Percentiles rank a stretch among this genome's conserved stretches.
Evolutionary conservation across 2,329 filamentous ascomycete species (phyloP).

Genomic region (Fusarium robinianum): DNA sequence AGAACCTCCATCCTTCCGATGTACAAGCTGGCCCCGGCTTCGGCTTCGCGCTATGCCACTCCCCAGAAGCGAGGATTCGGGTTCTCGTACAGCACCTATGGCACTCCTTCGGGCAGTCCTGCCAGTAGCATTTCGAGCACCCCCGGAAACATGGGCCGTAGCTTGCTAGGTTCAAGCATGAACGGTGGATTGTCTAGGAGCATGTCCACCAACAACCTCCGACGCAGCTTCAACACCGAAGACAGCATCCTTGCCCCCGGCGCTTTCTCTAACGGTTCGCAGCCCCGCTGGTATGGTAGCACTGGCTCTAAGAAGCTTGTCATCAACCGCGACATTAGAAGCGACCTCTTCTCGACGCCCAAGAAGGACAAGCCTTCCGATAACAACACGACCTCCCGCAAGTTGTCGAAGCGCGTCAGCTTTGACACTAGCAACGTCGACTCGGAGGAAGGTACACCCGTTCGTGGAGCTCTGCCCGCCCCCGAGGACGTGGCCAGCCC

Average conservation of each 20-base stretch:
- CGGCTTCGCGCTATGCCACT: conserved; percentile 77
- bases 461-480: conserved; percentile 43
- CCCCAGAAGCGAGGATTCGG: conserved; percentile 88
- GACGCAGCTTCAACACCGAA: conserved; percentile 78
- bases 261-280: conserved; percentile 74
- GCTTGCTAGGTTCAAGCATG: conserved; percentile 67
- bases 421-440: conserved; percentile 72
- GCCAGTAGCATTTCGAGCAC: conserved; percentile 68
- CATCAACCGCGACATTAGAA: conserved; percentile 86
- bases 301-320: conserved; percentile 84
- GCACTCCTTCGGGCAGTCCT: conserved; percentile 73
- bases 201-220: conserved; percentile 83
- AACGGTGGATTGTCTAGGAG: conserved; percentile 81
- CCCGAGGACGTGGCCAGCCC: conserved; percentile 39
- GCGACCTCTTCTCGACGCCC: conserved; percentile 68
- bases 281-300: conserved; percentile 67
- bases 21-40: conserved; percentile 83
- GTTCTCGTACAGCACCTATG: conserved; percentile 91
- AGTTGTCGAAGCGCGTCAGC: conserved; percentile 84
- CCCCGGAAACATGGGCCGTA: conserved; percentile 68
- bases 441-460: conserved; percentile 41
- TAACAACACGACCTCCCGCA: conserved; percentile 51
- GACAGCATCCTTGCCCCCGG: conserved; percentile 86
- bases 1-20: conserved; percentile 81
- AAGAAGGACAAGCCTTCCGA: conserved; percentile 54